Percentiles rank a stretch among this genome's conserved stretches.
Conservation (phyloP, 148 eudicot species). For the Chenopodium suecicum region DNA sequence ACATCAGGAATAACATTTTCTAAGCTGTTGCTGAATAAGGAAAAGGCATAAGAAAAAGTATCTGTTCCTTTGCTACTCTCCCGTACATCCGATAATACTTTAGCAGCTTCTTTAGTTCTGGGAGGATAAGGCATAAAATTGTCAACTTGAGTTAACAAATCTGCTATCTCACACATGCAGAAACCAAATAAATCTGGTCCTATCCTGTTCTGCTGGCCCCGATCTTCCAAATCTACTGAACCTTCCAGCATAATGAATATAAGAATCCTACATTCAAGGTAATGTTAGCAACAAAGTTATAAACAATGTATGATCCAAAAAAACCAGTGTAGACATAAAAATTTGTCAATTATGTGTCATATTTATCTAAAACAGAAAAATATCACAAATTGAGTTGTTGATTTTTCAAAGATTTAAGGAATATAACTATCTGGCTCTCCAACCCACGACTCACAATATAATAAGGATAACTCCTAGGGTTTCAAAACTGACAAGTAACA, state of each 20-base stretch:
- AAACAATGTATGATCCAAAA: background rate
- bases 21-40: conserved; percentile 42
- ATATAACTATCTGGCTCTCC: no score
- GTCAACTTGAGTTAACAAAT: conserved; percentile 45
- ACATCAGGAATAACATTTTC: conserved; percentile 43
- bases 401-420: no score
- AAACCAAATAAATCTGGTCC: conserved; percentile 67
- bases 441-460: no score
- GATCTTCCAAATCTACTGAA: conserved; percentile 29
- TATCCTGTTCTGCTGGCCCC: conserved; percentile 24
- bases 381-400: no score
- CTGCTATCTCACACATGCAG: conserved; percentile 42
- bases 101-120: conserved; percentile 25
- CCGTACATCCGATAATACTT: conserved; percentile 4
- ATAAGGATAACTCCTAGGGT: no score
- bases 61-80: conserved; percentile 13
- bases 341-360: no score
- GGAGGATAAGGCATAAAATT: conserved; percentile 29
- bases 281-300: conserved; percentile 8
- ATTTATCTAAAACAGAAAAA: no score
- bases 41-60: conserved; percentile 19
- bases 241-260: conserved; percentile 39
- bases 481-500: no score
- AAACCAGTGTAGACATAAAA: no score
- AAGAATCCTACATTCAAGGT: conserved; percentile 15